Percentiles rank a stretch among this genome's conserved stretches.
These are phyloP conservation scores for Solanum sejunctum DNA, from an alignment of 257 asterid species.

Conservation along the genomic window DNA sequence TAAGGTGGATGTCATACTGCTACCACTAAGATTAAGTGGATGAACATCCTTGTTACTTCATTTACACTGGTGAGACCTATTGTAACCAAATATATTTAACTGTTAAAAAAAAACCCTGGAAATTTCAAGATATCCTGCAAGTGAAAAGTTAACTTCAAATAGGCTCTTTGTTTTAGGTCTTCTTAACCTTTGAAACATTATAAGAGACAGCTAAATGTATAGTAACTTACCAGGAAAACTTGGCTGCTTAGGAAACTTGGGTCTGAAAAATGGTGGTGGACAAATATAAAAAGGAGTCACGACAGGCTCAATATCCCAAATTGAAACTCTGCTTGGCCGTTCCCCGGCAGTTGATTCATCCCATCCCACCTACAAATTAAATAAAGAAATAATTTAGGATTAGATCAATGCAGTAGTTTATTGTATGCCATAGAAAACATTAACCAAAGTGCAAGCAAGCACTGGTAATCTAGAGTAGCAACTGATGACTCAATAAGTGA, in stretches of 20 bases:
- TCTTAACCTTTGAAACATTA: neutral
- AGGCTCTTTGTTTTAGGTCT: neutral
- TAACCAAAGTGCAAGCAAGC: neutral
- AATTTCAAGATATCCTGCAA: neutral
- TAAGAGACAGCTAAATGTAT: neutral
- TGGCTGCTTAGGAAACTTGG: conserved; percentile 66
- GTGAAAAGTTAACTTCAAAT: neutral
- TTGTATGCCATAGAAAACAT: neutral
- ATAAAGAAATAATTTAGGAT: neutral
- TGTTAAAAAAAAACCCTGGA: neutral
- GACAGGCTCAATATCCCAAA: conserved; percentile 93
- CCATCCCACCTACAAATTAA: conserved; percentile 75
- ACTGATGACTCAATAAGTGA: neutral
- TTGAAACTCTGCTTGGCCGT: conserved; percentile 80
- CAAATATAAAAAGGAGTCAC: conserved; percentile 90
- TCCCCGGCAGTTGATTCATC: conserved; percentile 98
- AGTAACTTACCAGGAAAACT: conserved; percentile 52
- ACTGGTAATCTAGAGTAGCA: neutral
- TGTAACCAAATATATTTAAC: neutral
- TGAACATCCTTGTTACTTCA: neutral
- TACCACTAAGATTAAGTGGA: neutral
- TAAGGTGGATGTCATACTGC: neutral
- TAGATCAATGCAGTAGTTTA: neutral
- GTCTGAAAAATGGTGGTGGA: conserved; percentile 90
- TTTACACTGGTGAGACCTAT: neutral